Conservation (phyloP, 2,329 filamentous ascomycete species). For the Coleophoma eucalyptorum region DNA sequence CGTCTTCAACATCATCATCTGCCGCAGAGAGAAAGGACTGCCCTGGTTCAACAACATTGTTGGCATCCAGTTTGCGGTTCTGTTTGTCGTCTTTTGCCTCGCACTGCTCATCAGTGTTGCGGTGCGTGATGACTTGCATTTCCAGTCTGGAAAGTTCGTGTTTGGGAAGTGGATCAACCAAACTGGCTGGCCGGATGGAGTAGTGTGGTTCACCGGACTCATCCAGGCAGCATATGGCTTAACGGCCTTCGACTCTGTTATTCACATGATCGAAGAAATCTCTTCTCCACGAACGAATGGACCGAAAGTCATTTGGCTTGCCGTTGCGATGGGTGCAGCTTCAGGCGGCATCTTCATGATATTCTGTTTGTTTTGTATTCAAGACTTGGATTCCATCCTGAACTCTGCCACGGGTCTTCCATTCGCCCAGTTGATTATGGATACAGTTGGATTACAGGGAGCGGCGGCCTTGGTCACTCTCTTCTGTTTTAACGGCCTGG, state of each 20-base stretch:
- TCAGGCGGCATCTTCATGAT: slow-evolving; percentile 49
- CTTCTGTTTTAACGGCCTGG: slow-evolving; percentile 52
- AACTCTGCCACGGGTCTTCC: slow-evolving; percentile 35
- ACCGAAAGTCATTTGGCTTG: slow-evolving; percentile 47
- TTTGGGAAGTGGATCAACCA: slow-evolving; percentile 48
- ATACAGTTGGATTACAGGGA: slow-evolving; percentile 35
- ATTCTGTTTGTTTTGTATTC: slow-evolving; percentile 46
- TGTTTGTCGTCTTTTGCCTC: slow-evolving; percentile 49
- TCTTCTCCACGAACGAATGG: slow-evolving; percentile 46
- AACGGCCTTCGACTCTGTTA: slow-evolving; percentile 54
- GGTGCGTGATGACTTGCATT: slow-evolving; percentile 36
- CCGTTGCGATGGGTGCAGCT: slow-evolving; percentile 43
- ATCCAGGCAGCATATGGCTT: slow-evolving; percentile 53
- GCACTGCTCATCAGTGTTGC: slow-evolving; percentile 49
- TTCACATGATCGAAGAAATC: slow-evolving; percentile 56
- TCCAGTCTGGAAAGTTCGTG: slow-evolving; percentile 46
- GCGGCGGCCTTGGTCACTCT: slow-evolving; percentile 42
- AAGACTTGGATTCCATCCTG: slow-evolving; percentile 38
- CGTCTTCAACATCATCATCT: slow-evolving; percentile 45
- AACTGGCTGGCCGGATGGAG: slow-evolving; percentile 49
- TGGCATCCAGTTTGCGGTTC: slow-evolving; percentile 44
- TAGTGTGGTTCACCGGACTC: slow-evolving; percentile 55
- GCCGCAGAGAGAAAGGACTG: slow-evolving; percentile 41
- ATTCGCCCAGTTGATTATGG: slow-evolving; percentile 44
- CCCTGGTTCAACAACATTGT: slow-evolving; percentile 54